These are phyloP conservation scores for Rhododendron henanense DNA, from an alignment of 148 eudicot genomes.

Conservation along the genomic window DNA sequence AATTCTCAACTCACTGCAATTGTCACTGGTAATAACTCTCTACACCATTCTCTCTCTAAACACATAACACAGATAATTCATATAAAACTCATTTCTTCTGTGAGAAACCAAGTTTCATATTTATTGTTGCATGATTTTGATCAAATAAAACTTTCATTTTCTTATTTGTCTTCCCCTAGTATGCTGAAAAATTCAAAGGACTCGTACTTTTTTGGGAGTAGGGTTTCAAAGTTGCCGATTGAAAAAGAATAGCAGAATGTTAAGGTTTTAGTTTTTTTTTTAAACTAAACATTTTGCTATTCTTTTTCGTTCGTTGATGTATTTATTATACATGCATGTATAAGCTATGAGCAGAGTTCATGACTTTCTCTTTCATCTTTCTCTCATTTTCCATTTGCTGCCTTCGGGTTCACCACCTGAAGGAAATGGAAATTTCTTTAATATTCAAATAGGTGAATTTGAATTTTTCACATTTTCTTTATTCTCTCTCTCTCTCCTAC, in stretches of 20 bases:
- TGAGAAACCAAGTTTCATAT: background rate
- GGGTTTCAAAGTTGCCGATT: background rate
- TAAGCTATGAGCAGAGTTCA: background rate
- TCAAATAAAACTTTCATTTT: background rate
- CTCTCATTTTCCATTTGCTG: background rate
- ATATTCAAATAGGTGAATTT: background rate
- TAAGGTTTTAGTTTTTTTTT: background rate
- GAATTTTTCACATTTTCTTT: background rate
- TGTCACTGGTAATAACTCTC: constrained; percentile 58
- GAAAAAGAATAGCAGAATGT: background rate
- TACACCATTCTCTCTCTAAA: background rate
- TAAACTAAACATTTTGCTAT: no score
- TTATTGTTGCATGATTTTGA: background rate
- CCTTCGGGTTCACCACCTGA: background rate
- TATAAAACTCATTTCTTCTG: background rate
- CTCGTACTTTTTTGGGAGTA: background rate
- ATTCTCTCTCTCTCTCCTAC: background rate
- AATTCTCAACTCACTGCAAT: constrained; percentile 66
- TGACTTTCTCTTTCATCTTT: background rate
- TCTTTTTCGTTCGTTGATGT: background rate
- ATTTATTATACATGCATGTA: background rate
- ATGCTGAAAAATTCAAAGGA: background rate
- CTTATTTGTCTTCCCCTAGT: background rate
- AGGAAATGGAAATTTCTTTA: background rate
- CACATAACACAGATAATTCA: background rate